Conservation (phyloP, 768 basidiomycete species). For the Dacryopinax primogenitus region DNA sequence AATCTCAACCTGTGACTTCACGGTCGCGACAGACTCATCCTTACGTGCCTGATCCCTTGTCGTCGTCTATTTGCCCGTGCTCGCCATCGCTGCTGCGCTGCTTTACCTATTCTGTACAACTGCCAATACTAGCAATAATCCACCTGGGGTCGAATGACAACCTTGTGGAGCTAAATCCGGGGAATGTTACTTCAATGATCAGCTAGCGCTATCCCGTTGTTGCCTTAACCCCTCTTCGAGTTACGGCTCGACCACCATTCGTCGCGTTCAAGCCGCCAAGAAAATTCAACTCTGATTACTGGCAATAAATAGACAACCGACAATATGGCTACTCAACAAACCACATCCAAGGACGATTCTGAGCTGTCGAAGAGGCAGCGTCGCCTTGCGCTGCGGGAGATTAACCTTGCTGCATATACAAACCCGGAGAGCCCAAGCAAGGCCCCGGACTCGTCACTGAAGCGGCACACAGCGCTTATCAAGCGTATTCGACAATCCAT, state of each 20-base stretch:
- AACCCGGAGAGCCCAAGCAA: constrained; percentile 34
- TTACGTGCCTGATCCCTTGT: background rate
- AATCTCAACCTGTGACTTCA: background rate
- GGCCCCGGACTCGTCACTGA: constrained; percentile 79
- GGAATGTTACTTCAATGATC: background rate
- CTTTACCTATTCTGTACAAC: background rate
- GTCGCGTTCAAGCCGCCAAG: background rate
- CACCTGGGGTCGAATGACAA: background rate
- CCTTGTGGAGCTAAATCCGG: background rate
- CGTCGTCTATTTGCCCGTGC: background rate
- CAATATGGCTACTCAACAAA: background rate
- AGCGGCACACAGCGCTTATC: constrained; percentile 89
- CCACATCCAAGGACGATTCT: constrained; percentile 33
- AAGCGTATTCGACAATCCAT: constrained; percentile 84
- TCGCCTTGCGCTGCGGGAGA: constrained; percentile 45
- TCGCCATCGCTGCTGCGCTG: background rate
- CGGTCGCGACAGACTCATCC: constrained; percentile 1
- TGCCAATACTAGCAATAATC: background rate
- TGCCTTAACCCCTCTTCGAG: background rate
- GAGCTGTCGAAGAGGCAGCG: constrained; percentile 42
- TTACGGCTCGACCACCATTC: background rate
- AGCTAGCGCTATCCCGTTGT: background rate
- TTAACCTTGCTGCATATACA: constrained; percentile 30
- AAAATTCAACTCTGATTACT: background rate
- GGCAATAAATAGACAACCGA: background rate